phyloP scores from a whole-genome alignment of 2,329 filamentous ascomycete species.

The Penicillium sp. region DNA sequence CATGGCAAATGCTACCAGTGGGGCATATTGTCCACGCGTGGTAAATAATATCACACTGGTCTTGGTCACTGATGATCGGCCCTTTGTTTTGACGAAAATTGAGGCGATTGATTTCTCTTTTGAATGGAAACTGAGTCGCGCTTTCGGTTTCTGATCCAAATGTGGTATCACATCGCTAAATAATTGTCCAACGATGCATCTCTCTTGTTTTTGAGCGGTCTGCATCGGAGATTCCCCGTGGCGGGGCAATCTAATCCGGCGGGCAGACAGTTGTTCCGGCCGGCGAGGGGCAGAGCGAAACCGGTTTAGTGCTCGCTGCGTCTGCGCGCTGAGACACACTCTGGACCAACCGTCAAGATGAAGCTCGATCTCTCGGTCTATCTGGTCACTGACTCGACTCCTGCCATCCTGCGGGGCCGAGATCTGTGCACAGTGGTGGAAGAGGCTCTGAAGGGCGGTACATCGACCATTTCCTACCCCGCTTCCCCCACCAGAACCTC shows the following conservation, averaged over 20 bases:
- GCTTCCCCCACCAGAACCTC: background rate
- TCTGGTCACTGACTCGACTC: constrained; percentile 91
- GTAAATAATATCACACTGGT: no score
- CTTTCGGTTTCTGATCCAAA: no score
- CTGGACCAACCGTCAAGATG: constrained; percentile 34
- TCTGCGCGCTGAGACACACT: constrained; percentile 4
- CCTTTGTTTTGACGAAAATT: constrained; percentile 10
- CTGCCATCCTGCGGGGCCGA: constrained; percentile 74
- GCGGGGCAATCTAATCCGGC: background rate
- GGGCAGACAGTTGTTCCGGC: background rate
- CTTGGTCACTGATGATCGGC: constrained; percentile 1
- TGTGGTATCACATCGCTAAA: no score
- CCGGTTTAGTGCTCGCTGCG: background rate
- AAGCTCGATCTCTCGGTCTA: constrained; percentile 80
- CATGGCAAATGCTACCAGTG: no score
- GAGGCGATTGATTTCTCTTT: constrained; percentile 5
- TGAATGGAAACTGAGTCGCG: no score
- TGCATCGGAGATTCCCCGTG: background rate
- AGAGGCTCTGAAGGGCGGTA: constrained; percentile 74
- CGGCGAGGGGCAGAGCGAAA: background rate
- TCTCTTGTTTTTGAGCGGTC: no score
- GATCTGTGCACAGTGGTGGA: constrained; percentile 76
- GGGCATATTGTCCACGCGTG: no score
- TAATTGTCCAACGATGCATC: no score
- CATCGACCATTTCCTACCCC: constrained; percentile 16